Percentiles rank a stretch among this genome's conserved stretches.
phyloP scores from a whole-genome alignment of 768 basidiomycete genomes.

The Boletus speciosus region DNA sequence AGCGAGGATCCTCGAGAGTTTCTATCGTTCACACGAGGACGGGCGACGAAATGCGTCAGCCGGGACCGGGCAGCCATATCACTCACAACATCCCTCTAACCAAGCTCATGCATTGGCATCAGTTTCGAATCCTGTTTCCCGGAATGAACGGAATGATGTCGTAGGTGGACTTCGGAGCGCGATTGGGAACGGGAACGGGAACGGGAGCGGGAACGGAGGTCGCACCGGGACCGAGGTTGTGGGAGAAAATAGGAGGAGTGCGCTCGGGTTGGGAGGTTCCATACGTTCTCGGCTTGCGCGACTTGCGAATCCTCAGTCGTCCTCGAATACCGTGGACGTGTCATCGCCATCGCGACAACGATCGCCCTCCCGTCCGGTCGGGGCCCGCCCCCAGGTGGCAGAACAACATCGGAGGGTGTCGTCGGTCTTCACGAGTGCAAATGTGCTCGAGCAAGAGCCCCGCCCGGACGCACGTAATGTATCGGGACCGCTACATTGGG shows the following conservation, averaged over 20 bases:
- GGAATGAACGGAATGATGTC: constrained; percentile 10
- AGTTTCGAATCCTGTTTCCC: background rate
- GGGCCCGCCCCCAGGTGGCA: constrained; percentile 22
- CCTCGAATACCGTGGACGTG: constrained; percentile 2
- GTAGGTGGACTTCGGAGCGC: constrained; percentile 3
- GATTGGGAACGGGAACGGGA: constrained; percentile 4
- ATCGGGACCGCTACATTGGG: constrained; percentile 11
- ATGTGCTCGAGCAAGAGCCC: constrained; percentile 10
- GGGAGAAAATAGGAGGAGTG: constrained; percentile 16
- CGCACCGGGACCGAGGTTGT: constrained; percentile 7
- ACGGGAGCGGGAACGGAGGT: constrained; percentile 3
- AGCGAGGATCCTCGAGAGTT: constrained; percentile 19
- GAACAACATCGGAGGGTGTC: constrained; percentile 14
- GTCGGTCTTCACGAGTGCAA: constrained; percentile 1
- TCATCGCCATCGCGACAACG: constrained; percentile 17
- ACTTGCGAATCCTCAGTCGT: constrained; percentile 17
- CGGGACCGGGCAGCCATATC: constrained; percentile 11
- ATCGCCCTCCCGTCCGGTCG: constrained; percentile 23
- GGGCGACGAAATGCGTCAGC: constrained; percentile 17
- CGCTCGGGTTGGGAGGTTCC: constrained; percentile 23
- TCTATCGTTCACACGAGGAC: constrained; percentile 24
- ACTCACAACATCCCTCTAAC: background rate
- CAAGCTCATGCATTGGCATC: constrained; percentile 4
- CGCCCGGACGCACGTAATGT: constrained; percentile 5
- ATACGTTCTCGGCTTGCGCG: constrained; percentile 28